phyloP scores from a whole-genome alignment of 331 rosid genomes.

The Malus hybrid region DNA sequence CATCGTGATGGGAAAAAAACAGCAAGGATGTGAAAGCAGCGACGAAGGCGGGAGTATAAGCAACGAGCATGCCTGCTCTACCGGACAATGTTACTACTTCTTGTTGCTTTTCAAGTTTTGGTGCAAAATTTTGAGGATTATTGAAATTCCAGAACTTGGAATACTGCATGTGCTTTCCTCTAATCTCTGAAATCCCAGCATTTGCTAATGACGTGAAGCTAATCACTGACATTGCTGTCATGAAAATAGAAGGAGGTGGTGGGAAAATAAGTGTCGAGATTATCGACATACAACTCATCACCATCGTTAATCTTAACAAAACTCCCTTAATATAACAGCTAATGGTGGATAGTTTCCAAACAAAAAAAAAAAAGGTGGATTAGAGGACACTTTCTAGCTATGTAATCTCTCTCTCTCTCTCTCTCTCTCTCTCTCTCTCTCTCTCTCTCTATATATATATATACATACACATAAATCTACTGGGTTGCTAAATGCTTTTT shows the following conservation, averaged over 20 bases:
- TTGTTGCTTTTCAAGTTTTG: neutral
- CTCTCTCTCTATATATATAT: too few species aligned
- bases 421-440: too few species aligned
- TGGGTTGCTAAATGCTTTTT: too few species aligned
- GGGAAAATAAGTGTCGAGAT: constrained; percentile 16
- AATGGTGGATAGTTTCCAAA: neutral
- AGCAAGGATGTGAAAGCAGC: constrained; percentile 35
- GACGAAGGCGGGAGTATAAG: constrained; percentile 55
- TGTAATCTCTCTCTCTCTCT: neutral
- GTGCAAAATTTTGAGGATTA: neutral
- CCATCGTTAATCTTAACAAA: neutral
- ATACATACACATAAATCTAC: too few species aligned
- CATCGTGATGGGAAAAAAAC: constrained; percentile 14
- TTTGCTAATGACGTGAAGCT: constrained; percentile 10
- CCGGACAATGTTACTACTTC: constrained; percentile 21
- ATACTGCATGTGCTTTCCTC: constrained; percentile 50
- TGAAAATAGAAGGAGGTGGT: constrained; percentile 37
- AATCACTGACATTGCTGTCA: constrained; percentile 31
- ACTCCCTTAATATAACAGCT: neutral
- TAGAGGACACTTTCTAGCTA: neutral
- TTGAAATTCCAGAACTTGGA: constrained; percentile 48
- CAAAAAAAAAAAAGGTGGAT: neutral
- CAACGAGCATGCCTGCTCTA: constrained; percentile 50
- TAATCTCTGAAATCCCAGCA: constrained; percentile 28
- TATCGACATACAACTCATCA: neutral